Conservation (phyloP, 2,329 filamentous ascomycete genomes). For the Rosellinia necatrix region DNA sequence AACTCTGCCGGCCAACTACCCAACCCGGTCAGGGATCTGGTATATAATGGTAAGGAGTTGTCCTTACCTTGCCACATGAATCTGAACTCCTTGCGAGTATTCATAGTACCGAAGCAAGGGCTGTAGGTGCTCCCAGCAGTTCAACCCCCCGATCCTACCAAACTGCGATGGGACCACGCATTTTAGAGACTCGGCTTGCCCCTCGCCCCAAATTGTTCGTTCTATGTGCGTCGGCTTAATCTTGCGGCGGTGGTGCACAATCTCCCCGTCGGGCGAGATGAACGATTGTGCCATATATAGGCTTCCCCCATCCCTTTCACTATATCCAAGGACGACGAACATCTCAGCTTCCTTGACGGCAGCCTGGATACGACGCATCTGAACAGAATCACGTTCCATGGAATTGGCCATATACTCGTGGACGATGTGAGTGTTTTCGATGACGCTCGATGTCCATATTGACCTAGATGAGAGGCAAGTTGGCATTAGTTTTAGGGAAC, state of each 20-base stretch:
- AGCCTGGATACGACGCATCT: conserved; percentile 50
- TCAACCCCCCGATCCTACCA: conserved; percentile 57
- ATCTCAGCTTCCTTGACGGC: conserved; percentile 49
- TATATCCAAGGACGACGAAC: conserved; percentile 55
- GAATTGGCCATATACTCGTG: conserved; percentile 44
- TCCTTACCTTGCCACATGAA: conserved; percentile 41
- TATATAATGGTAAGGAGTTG: background rate
- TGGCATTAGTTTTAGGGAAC: conserved; percentile 31
- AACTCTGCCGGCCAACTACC: conserved; percentile 43
- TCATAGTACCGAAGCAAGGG: conserved; percentile 50
- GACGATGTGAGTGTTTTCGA: conserved; percentile 48
- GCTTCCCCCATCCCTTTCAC: conserved; percentile 50
- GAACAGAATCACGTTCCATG: conserved; percentile 44
- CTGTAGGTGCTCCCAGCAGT: conserved; percentile 63
- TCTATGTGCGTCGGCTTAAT: conserved; percentile 57
- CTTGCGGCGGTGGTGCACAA: conserved; percentile 53
- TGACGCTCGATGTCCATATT: conserved; percentile 46
- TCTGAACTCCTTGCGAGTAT: conserved; percentile 43
- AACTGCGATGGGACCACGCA: conserved; percentile 55
- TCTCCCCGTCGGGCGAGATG: conserved; percentile 53
- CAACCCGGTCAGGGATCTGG: conserved; percentile 23
- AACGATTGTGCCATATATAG: conserved; percentile 57
- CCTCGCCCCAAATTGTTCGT: conserved; percentile 58
- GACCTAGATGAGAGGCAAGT: conserved; percentile 36
- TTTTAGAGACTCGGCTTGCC: conserved; percentile 59